These are phyloP conservation scores for Musa beccarii DNA, from an alignment of 176 grass and related monocot species.

Conservation along the genomic window DNA sequence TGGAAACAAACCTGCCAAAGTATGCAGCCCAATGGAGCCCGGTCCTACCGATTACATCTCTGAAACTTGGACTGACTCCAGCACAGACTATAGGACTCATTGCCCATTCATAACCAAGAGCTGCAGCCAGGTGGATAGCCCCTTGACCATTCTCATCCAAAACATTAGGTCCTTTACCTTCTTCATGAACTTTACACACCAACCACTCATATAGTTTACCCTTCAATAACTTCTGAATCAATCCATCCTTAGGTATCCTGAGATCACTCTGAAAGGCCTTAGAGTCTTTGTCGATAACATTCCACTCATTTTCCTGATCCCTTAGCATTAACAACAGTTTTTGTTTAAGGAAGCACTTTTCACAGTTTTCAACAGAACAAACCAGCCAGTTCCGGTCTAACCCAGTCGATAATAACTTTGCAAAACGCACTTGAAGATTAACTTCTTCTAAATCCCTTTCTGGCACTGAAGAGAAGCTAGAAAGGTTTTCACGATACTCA, in stretches of 20 bases:
- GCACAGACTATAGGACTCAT: conserved; percentile 56
- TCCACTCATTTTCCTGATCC: not conserved
- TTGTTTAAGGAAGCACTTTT: conserved; percentile 24
- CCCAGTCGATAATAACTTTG: conserved; percentile 27
- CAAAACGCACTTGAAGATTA: conserved; percentile 35
- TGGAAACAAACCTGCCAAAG: conserved; percentile 51
- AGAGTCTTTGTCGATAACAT: not conserved
- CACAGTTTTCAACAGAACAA: conserved; percentile 30
- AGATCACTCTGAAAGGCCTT: not conserved
- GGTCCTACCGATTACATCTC: conserved; percentile 80
- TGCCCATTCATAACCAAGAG: conserved; percentile 86
- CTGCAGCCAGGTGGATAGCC: conserved; percentile 71
- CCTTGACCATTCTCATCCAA: conserved; percentile 86
- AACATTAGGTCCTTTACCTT: conserved; percentile 47
- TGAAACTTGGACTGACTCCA: conserved; percentile 83
- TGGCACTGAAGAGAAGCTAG: not conserved
- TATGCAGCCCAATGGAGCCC: conserved; percentile 97
- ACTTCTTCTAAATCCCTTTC: conserved; percentile 38
- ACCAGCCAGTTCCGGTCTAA: conserved; percentile 8
- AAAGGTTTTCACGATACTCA: conserved; percentile 44
- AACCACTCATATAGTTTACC: conserved; percentile 81
- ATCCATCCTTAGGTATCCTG: conserved; percentile 5
- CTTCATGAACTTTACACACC: conserved; percentile 51
- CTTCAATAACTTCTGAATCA: conserved; percentile 52
- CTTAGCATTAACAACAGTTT: conserved; percentile 7